These are phyloP conservation scores for Ceratobasidium papillatum DNA, from an alignment of 1,284 basidiomycete genomes.

Conservation along the genomic window DNA sequence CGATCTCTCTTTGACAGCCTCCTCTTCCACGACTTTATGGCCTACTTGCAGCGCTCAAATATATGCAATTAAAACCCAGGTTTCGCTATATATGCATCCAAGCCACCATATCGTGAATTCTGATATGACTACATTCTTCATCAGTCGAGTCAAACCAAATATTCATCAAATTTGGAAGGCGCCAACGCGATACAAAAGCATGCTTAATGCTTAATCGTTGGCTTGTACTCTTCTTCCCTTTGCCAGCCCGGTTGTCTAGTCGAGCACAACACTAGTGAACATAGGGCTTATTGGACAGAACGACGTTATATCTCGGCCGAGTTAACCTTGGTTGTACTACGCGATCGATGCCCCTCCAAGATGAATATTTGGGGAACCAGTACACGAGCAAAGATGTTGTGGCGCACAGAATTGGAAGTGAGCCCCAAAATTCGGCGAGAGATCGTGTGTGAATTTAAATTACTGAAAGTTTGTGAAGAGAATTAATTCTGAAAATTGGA, in stretches of 20 bases:
- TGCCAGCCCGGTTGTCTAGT: neutral
- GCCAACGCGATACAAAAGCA: neutral
- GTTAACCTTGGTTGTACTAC: neutral
- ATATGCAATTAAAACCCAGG: too few species aligned
- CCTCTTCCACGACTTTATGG: too few species aligned
- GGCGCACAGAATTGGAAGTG: neutral
- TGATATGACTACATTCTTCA: too few species aligned
- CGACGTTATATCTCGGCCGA: neutral
- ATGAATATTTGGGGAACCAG: neutral
- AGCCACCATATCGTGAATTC: too few species aligned
- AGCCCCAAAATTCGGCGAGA: neutral
- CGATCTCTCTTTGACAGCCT: neutral
- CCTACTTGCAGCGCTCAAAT: too few species aligned
- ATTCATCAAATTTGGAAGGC: too few species aligned
- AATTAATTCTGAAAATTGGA: neutral
- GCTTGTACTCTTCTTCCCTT: neutral
- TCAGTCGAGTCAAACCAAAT: too few species aligned
- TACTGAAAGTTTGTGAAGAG: neutral
- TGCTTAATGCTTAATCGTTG: neutral
- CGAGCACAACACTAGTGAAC: neutral
- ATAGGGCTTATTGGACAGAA: neutral
- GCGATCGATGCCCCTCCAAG: neutral
- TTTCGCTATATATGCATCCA: too few species aligned
- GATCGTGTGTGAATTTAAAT: neutral
- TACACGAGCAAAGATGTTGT: neutral